These are phyloP conservation scores for Chrysoporthe austroafricana DNA, from an alignment of 2,329 filamentous ascomycete species.

Conservation along the genomic window DNA sequence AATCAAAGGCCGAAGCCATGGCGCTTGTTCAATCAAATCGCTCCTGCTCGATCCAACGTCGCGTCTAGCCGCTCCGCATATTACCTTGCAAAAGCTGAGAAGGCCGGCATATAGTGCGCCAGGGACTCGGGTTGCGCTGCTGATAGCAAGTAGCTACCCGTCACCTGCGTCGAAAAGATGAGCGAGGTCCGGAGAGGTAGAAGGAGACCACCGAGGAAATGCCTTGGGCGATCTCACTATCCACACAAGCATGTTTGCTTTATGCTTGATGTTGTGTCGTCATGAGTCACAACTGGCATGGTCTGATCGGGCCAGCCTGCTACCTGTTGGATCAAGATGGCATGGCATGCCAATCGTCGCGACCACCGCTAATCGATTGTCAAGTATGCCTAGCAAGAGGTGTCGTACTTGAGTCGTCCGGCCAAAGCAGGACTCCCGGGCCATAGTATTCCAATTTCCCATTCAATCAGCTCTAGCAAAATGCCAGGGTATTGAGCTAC, in stretches of 20 bases:
- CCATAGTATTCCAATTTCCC: background rate
- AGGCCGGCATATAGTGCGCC: background rate
- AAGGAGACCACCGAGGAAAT: background rate
- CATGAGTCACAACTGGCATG: slow-evolving; percentile 7
- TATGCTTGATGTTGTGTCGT: slow-evolving; percentile 7
- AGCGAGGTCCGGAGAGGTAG: background rate
- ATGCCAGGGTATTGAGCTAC: background rate
- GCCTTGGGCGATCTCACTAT: background rate
- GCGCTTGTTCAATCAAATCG: slow-evolving; percentile 11
- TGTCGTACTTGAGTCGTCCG: background rate
- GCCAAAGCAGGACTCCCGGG: background rate
- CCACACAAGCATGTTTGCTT: slow-evolving; percentile 14
- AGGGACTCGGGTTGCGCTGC: background rate
- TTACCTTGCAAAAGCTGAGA: background rate
- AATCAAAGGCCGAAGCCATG: slow-evolving; percentile 12
- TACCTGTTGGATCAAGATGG: slow-evolving; percentile 28
- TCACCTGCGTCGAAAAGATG: background rate
- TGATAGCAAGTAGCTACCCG: background rate
- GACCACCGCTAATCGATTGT: background rate
- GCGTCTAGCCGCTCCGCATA: slow-evolving; percentile 7
- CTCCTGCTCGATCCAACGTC: slow-evolving; percentile 2
- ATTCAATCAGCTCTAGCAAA: background rate
- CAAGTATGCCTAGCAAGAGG: background rate
- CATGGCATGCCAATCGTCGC: slow-evolving; percentile 5
- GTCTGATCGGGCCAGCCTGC: slow-evolving; percentile 38